Conservation (phyloP, 805 yeast genomes). For the Kluyveromyces aestuarii region DNA sequence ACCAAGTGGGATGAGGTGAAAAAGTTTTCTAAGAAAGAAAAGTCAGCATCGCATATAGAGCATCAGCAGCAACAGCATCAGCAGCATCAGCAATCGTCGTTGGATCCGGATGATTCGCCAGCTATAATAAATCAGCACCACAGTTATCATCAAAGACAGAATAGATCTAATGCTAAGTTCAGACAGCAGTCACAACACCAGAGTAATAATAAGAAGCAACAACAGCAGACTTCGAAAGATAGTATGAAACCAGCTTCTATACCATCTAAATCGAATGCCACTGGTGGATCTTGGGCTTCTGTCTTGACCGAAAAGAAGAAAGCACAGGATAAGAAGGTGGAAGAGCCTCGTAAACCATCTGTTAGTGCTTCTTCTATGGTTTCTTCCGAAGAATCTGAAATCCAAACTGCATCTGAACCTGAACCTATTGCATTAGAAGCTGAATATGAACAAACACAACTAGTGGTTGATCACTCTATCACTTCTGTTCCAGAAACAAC, state of each 20-base stretch:
- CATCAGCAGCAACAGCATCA: conserved; percentile 13
- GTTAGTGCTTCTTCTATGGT: not conserved
- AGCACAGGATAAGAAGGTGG: conserved; percentile 9
- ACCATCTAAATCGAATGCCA: conserved; percentile 19
- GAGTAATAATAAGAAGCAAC: conserved; percentile 2
- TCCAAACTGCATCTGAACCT: conserved; percentile 9
- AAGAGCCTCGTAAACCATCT: conserved; percentile 2
- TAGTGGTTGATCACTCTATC: conserved; percentile 8
- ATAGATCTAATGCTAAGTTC: conserved; percentile 8
- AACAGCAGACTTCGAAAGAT: conserved; percentile 12
- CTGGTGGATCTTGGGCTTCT: conserved; percentile 32
- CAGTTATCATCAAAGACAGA: conserved; percentile 3
- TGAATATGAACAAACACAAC: conserved; percentile 3
- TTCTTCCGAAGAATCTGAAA: conserved; percentile 10
- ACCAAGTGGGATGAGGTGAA: conserved; percentile 91
- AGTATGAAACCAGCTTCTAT: conserved; percentile 17
- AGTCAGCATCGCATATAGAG: conserved; percentile 12
- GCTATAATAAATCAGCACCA: not conserved
- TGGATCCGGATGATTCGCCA: conserved; percentile 2
- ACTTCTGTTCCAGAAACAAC: conserved; percentile 11
- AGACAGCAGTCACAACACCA: conserved; percentile 16
- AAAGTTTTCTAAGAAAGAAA: conserved; percentile 51
- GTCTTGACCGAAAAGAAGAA: conserved; percentile 19
- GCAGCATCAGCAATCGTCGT: conserved; percentile 10
- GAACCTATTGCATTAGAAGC: conserved; percentile 4